Evolutionary conservation across 192 early-diverging fungal species (phyloP).

Genomic region (Entomortierella parvispora): DNA sequence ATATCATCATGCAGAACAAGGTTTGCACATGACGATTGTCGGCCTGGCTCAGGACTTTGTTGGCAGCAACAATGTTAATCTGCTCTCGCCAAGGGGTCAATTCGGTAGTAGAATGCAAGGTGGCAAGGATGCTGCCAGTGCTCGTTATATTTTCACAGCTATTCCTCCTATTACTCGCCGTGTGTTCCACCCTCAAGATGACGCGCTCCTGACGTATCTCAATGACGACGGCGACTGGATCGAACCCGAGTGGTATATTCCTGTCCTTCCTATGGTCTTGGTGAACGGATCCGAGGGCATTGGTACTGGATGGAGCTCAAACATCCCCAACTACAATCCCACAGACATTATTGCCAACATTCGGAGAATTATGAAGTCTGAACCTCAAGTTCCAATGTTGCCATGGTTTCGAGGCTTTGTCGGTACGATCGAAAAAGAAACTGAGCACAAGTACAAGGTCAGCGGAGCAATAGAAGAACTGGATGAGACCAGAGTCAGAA

Average conservation of each 20-base stretch:
- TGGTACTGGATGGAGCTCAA: slow-evolving; percentile 91
- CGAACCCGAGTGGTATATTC: slow-evolving; percentile 96
- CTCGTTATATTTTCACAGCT: slow-evolving; percentile 96
- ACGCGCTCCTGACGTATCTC: slow-evolving; percentile 82
- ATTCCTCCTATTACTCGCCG: slow-evolving; percentile 77
- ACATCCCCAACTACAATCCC: slow-evolving; percentile 89
- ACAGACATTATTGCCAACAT: slow-evolving; percentile 90
- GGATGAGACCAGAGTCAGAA: slow-evolving; percentile 80
- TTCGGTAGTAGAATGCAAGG: slow-evolving; percentile 92
- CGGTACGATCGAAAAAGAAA: slow-evolving; percentile 73
- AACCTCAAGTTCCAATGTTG: slow-evolving; percentile 76
- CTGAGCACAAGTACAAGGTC: slow-evolving; percentile 70
- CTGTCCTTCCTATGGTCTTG: slow-evolving; percentile 93
- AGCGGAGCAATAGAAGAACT: slow-evolving; percentile 75
- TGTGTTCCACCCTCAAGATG: slow-evolving; percentile 85
- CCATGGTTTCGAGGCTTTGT: slow-evolving; percentile 97
- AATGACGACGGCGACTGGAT: slow-evolving; percentile 91
- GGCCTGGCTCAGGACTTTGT: slow-evolving; percentile 95
- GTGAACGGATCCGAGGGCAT: slow-evolving; percentile 96
- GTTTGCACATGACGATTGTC: slow-evolving; percentile 87
- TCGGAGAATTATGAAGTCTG: slow-evolving; percentile 77
- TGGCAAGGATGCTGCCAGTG: slow-evolving; percentile 93
- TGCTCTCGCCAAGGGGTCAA: slow-evolving; percentile 86
- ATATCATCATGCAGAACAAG: slow-evolving; percentile 96
- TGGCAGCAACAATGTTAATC: slow-evolving; percentile 93